Evolutionary conservation across 176 grass and related monocot species (phyloP).

Genomic region (Coix lacrymajobi): DNA sequence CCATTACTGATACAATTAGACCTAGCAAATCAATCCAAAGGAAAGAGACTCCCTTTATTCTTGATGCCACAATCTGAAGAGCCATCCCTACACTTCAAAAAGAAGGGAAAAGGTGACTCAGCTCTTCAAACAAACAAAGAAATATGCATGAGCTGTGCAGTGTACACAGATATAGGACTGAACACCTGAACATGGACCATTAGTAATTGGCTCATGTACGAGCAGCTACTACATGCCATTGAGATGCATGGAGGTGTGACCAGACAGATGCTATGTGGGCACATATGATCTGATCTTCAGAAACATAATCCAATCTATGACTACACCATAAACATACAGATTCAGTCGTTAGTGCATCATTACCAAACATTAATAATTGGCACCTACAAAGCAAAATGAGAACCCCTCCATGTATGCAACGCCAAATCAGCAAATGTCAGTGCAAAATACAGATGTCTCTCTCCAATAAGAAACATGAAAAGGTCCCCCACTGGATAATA

Average conservation of each 20-base stretch:
- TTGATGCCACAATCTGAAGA: conserved; percentile 15
- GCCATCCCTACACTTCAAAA: conserved; percentile 21
- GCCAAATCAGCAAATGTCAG: conserved; percentile 6
- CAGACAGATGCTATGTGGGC: conserved; percentile 34
- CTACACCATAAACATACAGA: conserved; percentile 15
- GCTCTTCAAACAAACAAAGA: conserved; percentile 20
- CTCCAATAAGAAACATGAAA: no score
- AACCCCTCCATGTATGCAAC: conserved; percentile 25
- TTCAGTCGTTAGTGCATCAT: conserved; percentile 34
- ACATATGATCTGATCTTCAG: conserved; percentile 21
- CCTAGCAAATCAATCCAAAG: conserved; percentile 18
- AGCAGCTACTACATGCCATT: conserved; percentile 6
- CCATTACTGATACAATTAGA: conserved; percentile 4
- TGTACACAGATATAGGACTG: neutral
- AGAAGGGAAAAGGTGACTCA: conserved; percentile 12
- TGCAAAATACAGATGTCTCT: no score
- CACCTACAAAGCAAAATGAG: conserved; percentile 39
- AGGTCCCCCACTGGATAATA: conserved; percentile 20
- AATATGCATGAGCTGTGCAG: neutral
- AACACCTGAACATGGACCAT: conserved; percentile 9
- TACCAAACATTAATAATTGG: conserved; percentile 46
- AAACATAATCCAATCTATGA: conserved; percentile 36
- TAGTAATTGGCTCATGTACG: neutral
- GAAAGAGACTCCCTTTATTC: conserved; percentile 4
- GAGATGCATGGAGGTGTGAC: conserved; percentile 17